These are phyloP conservation scores for Paramyrothecium roridum DNA, from an alignment of 2,329 filamentous ascomycete species.

Conservation along the genomic window DNA sequence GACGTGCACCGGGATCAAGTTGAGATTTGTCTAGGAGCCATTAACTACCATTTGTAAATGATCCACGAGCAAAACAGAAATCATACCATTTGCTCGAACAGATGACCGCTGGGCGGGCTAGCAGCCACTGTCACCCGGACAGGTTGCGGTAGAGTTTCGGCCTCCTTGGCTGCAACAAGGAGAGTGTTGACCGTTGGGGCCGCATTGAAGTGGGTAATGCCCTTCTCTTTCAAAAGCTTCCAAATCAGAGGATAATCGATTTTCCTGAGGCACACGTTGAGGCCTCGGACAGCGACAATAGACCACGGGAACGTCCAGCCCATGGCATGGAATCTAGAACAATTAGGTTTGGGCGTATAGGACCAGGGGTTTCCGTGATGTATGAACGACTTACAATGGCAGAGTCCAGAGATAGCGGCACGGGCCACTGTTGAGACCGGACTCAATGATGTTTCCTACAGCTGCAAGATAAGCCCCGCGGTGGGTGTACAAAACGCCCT, in stretches of 20 bases:
- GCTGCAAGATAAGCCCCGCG: slow-evolving; percentile 82
- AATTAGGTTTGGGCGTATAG: not conserved
- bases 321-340: slow-evolving; percentile 58
- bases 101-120: slow-evolving; percentile 80
- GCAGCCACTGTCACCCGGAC: slow-evolving; percentile 92
- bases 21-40: slow-evolving; percentile 51
- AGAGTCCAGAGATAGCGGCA: slow-evolving; percentile 89
- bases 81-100: slow-evolving; percentile 87
- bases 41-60: not conserved
- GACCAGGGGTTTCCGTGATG: too few relatives aligned
- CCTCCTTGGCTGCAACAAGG: slow-evolving; percentile 76
- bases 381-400: slow-evolving; percentile 70
- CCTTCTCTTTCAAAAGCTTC: slow-evolving; percentile 79
- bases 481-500: slow-evolving; percentile 91
- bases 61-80: not conserved
- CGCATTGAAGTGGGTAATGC: slow-evolving; percentile 92
- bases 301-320: slow-evolving; percentile 93
- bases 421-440: slow-evolving; percentile 71
- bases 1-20: slow-evolving; percentile 87
- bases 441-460: slow-evolving; percentile 84
- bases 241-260: slow-evolving; percentile 94
- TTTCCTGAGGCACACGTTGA: slow-evolving; percentile 90
- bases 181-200: slow-evolving; percentile 96
- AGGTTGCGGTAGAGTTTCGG: slow-evolving; percentile 62
- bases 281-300: slow-evolving; percentile 88